These are phyloP conservation scores for Rhodotorula paludigena DNA, from an alignment of 768 basidiomycete genomes.

Conservation along the genomic window DNA sequence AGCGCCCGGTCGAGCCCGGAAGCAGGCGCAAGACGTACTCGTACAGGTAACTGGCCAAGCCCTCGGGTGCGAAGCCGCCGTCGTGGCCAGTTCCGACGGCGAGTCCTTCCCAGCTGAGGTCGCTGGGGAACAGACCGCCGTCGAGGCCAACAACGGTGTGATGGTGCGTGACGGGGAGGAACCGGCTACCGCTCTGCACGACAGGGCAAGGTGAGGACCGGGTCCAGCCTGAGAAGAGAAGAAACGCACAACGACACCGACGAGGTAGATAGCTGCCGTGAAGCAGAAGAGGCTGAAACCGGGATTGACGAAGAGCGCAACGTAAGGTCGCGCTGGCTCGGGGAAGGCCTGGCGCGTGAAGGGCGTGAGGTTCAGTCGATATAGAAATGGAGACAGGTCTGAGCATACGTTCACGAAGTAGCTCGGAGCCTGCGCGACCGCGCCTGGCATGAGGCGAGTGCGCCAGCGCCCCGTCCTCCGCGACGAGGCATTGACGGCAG, in stretches of 20 bases:
- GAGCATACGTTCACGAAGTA: slow-evolving; percentile 19
- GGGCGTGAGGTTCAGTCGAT: not conserved
- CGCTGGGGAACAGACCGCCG: not conserved
- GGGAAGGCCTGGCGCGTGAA: slow-evolving; percentile 26
- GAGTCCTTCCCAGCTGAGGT: slow-evolving; percentile 27
- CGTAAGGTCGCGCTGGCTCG: slow-evolving; percentile 15
- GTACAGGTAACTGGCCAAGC: slow-evolving; percentile 5
- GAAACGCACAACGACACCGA: slow-evolving; percentile 29
- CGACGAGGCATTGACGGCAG: too few species aligned
- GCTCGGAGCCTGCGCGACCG: slow-evolving; percentile 9
- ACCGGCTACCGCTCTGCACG: slow-evolving; percentile 19
- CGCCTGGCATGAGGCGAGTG: slow-evolving; percentile 2
- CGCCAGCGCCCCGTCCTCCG: slow-evolving; percentile 6
- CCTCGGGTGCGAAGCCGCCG: slow-evolving; percentile 17
- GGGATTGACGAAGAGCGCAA: slow-evolving; percentile 28
- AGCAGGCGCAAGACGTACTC: slow-evolving; percentile 7
- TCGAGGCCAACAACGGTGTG: slow-evolving; percentile 23
- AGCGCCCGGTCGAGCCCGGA: not conserved
- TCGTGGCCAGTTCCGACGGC: not conserved
- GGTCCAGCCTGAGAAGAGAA: not conserved
- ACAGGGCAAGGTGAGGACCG: too few species aligned
- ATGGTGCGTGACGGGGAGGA: slow-evolving; percentile 21
- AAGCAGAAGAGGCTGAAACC: slow-evolving; percentile 24
- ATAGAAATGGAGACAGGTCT: too few species aligned
- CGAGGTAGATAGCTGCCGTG: slow-evolving; percentile 21